Evolutionary conservation across 441 rosid genomes (phyloP).

Genomic region (Eutrema salsugineum): DNA sequence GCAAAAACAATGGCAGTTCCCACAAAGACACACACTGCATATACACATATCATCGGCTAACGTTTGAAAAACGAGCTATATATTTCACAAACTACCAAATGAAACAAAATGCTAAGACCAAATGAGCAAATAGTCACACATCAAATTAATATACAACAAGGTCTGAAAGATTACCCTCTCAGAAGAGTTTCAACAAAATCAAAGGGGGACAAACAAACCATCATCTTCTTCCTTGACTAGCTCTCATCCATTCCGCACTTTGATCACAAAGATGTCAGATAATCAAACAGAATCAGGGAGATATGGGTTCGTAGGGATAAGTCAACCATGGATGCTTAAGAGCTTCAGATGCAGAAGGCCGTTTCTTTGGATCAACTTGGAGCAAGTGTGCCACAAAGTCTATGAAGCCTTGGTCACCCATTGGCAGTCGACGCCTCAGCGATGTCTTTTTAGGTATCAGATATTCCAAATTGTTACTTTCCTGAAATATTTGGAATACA

Average conservation of each 20-base stretch:
- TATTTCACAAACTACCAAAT: conserved; percentile 8
- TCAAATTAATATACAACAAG: conserved; percentile 18
- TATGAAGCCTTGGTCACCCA: conserved; percentile 96
- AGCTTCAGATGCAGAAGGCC: conserved; percentile 89
- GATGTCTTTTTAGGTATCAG: conserved; percentile 88
- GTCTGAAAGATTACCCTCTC: conserved; percentile 16
- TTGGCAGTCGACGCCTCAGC: conserved; percentile 78
- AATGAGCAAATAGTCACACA: conserved; percentile 12
- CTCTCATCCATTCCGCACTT: conserved; percentile 6
- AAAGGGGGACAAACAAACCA: background rate
- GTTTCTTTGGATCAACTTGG: conserved; percentile 84
- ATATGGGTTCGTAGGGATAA: conserved; percentile 89
- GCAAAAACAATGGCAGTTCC: background rate
- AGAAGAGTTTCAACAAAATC: background rate
- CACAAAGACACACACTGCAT: background rate
- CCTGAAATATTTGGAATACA: conserved; percentile 44
- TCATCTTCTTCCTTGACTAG: conserved; percentile 14
- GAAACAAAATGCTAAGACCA: conserved; percentile 2
- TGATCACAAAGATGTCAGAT: background rate
- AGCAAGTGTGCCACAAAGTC: conserved; percentile 85
- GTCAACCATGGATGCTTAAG: conserved; percentile 93
- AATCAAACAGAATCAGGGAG: conserved; percentile 45
- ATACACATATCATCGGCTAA: background rate
- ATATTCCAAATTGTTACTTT: conserved; percentile 74
- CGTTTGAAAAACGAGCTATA: background rate